phyloP scores from a whole-genome alignment of 2,329 filamentous ascomycete species.

The Thielaviopsis euricoi region DNA sequence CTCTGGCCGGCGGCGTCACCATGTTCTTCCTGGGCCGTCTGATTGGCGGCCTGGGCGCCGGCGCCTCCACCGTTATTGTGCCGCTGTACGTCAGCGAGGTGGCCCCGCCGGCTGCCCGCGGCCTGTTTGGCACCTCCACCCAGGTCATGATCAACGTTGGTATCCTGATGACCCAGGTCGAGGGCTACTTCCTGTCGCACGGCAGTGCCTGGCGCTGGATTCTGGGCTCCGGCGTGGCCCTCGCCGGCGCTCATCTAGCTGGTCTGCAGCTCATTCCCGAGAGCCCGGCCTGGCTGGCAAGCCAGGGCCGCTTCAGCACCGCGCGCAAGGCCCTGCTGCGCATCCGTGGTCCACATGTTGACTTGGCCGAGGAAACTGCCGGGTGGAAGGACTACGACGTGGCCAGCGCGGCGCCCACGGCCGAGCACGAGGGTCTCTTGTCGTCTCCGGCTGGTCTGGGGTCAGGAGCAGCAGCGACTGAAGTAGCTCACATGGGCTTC shows the following conservation, averaged over 20 bases:
- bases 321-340: constrained; percentile 56
- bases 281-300: constrained; percentile 76
- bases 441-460: constrained; percentile 15
- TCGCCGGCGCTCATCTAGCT: constrained; percentile 50
- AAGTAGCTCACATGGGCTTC: constrained; percentile 36
- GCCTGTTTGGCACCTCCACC: constrained; percentile 70
- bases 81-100: constrained; percentile 92
- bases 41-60: constrained; percentile 68
- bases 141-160: constrained; percentile 90
- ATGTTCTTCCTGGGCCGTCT: constrained; percentile 59
- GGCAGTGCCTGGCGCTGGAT: constrained; percentile 72
- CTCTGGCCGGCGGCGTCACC: constrained; percentile 49
- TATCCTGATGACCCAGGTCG: constrained; percentile 64
- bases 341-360: constrained; percentile 52
- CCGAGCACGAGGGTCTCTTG: constrained; percentile 59
- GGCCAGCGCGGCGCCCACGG: constrained; percentile 25
- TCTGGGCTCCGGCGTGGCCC: constrained; percentile 51
- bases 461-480: constrained; percentile 4
- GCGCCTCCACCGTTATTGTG: constrained; percentile 79
- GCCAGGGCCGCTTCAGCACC: constrained; percentile 38
- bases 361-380: constrained; percentile 59
- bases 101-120: constrained; percentile 55
- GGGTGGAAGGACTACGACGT: constrained; percentile 27
- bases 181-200: constrained; percentile 78
- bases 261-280: constrained; percentile 69